Evolutionary conservation across 2,329 filamentous ascomycete species (phyloP), one percentile per base, ranked within the genome.

Genomic region (Aspergillus felis): DNA sequence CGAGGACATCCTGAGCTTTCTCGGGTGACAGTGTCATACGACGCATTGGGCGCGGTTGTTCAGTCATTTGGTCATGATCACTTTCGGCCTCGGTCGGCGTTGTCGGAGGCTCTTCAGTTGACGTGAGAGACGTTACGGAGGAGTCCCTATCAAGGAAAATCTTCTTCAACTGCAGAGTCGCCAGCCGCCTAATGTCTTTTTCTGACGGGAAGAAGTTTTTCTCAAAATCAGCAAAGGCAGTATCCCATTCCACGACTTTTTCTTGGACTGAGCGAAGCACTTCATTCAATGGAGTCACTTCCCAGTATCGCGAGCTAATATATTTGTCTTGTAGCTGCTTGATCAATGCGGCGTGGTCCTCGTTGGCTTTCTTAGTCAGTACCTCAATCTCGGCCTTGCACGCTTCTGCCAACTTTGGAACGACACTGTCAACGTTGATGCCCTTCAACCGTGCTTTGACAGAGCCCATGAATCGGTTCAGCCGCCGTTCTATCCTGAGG

Each of bases 291-390:
- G 95, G 94, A 51, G 97, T 92, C 55, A 97, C 88, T 74, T 99
- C 94, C 78, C 96, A 99, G 71, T 97, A 97, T 69, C 91, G 92
- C 2, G 92, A 96, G 62, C 87, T 87, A 78, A 94, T 92, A 70
- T 99, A 99, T 61, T 90, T 91, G 35, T 92, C 87, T 71, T 97
- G 92, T 9, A 99, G 80, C 61, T 91, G 90, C 53, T 84, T 84
- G 52, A 92, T 81, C 53, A 97, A 79, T 54, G 83, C 81, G 4
- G 83, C 78, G 65, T 96, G 89, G 61, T 99, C 93, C 41, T 96
- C 91, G 58, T 92, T 89, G 0, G 90, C 90, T 64, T 88, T 90
- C 68, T 88, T 90, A 38, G 82, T 85, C 51, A 99, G 78, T 49
- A 81, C 80, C 50, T 96, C 92, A 32, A 97, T 87, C 71, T 96